Base-by-base conservation (phyloP, 192 early-diverging fungal genomes). In the Oehlia diaphana region DNA sequence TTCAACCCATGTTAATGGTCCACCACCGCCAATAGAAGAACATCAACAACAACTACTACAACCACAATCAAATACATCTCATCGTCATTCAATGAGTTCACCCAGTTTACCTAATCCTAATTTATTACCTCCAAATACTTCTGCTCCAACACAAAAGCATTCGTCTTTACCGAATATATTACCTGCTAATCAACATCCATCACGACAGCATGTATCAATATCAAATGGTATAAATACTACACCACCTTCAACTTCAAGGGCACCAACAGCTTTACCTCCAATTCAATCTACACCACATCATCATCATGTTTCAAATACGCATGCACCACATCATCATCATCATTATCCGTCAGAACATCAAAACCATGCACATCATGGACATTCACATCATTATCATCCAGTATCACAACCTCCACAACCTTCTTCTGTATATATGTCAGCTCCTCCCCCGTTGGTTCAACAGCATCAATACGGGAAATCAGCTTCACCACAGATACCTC, bases 261-360 rank as follows among this genome's bases (percentile, higher is more conserved):
- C n/a, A 72, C 23, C 42, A 9, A 71, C 69, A 42, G 1, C 72
- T 63, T 31, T 77, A 65, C 75, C 75, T 21, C 75, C 75, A 49
- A 77, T 77, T n/a, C 75, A 77, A 77, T 16, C 63, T 3, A 2
- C 44, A 19, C 31, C 35, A 64, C 37, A 65, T 8, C 77, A 66
- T 49, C 77, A 78, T 78, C 77, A 78, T 78, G 39, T 44, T 58
- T 62, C 61, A 9, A 28, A 42, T n/a, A 23, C 74, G 10, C 50
- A 44, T 53, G 5, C 76, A 26, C 64, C 31, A 14, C 76, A 78
- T 78, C 37, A 44, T 44, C 75, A 64, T 78, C 76, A 50, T 78
- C 28, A 78, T 69, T 58, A 78, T 69, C 23, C 31, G 14, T 26
- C 50, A 47, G 50, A 44, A 16, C 19, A 78, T 53, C 63, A 68